A percentile compares a stretch with the other conserved stretches of the same genome.
phyloP scores from a whole-genome alignment of 331 rosid species.

The Acacia concinna region DNA sequence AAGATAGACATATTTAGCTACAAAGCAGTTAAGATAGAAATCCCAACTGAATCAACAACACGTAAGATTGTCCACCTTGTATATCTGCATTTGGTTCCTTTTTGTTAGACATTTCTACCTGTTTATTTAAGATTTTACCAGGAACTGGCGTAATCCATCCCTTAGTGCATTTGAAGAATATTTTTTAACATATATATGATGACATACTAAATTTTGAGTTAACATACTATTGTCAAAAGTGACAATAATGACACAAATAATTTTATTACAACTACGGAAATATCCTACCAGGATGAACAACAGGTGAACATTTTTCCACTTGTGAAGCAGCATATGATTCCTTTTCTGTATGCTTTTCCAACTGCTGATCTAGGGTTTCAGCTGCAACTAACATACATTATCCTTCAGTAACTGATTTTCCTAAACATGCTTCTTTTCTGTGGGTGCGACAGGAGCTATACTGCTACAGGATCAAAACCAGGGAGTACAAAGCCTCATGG shows the following conservation, averaged over 20 bases:
- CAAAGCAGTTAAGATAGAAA: background rate
- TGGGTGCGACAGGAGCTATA: slow-evolving; percentile 18
- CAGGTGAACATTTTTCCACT: slow-evolving; percentile 17
- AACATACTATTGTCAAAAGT: background rate
- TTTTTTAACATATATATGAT: background rate
- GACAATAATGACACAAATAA: background rate
- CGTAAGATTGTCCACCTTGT: slow-evolving; percentile 25
- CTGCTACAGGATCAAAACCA: no score
- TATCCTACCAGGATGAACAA: slow-evolving; percentile 24
- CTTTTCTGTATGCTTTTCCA: slow-evolving; percentile 12
- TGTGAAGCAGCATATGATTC: slow-evolving; percentile 20
- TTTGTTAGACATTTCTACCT: slow-evolving; percentile 19
- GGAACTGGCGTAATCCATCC: background rate
- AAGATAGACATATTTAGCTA: background rate
- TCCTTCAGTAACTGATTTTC: slow-evolving; percentile 17
- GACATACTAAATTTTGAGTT: background rate
- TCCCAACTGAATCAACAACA: slow-evolving; percentile 24
- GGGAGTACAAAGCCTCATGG: no score
- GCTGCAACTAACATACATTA: background rate
- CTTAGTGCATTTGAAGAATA: background rate
- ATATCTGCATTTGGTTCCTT: slow-evolving; percentile 10
- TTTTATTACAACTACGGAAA: background rate
- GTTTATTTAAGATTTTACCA: slow-evolving; percentile 18
- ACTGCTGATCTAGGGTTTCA: slow-evolving; percentile 17
- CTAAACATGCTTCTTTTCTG: background rate